Percentiles rank a stretch among this genome's conserved stretches.
phyloP scores from a whole-genome alignment of 192 early-diverging fungal species.

The Coemansia sp. region DNA sequence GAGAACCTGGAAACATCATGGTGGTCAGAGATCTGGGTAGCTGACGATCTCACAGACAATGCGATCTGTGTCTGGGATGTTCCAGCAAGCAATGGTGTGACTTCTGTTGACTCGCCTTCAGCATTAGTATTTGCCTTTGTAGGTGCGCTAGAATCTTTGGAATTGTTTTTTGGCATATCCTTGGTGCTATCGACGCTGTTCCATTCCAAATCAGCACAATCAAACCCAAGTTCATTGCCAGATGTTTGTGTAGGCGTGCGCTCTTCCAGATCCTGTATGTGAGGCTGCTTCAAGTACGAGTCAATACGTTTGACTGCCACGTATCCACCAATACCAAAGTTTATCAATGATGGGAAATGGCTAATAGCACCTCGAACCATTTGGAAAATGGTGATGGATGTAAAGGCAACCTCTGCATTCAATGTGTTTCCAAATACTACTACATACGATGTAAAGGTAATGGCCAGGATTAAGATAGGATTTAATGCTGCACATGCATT shows the following conservation, averaged over 20 bases:
- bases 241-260: slow-evolving; percentile 10
- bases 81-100: no score
- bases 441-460: slow-evolving; percentile 62
- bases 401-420: slow-evolving; percentile 66
- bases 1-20: no score
- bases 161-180: background rate
- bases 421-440: slow-evolving; percentile 21
- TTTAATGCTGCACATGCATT: slow-evolving; percentile 56
- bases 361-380: slow-evolving; percentile 62
- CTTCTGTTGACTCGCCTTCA: no score
- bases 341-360: slow-evolving; percentile 59
- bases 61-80: no score
- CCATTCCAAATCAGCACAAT: slow-evolving; percentile 39
- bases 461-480: slow-evolving; percentile 63
- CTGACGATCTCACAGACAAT: no score
- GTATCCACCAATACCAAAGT: slow-evolving; percentile 58
- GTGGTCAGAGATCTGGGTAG: no score
- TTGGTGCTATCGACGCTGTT: background rate
- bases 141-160: no score
- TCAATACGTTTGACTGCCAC: slow-evolving; percentile 70
- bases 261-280: slow-evolving; percentile 58
- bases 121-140: no score
- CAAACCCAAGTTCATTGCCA: slow-evolving; percentile 25
- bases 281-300: slow-evolving; percentile 69
- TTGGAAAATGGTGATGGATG: slow-evolving; percentile 58